Evolutionary conservation across 208 protist species (phyloP), one percentile per base, ranked within the genome.

Genomic region (Wallacemonas collosoma): DNA sequence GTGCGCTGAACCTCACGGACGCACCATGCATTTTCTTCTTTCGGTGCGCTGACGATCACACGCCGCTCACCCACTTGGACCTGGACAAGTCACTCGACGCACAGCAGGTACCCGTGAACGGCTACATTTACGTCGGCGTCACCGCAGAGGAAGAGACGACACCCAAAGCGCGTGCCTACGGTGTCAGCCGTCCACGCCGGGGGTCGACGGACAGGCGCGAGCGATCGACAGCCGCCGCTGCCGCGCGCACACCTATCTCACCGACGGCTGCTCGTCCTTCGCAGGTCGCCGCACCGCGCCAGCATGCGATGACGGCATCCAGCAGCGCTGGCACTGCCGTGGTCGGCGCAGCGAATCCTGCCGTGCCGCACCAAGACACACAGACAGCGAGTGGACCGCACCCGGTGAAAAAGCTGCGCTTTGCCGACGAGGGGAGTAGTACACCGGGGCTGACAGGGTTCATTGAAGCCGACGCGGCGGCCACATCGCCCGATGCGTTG

Each of bases 71-170:
- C 9, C 47, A 55, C 47, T 57, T 81, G n/a, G 71, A 81, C 40
- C 50, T 70, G 40, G 76, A 77, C 47, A 70, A 72, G 35, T 63
- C 76, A 3, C 51, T 81, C 41, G 60, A 69, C 41, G 76, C 76
- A 12, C 76, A 81, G 47, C 70, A 43, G 9, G 50, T 77, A 2
- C 38, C 7, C 12, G 44, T 64, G 9, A 15, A 41, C 0, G 73
- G 58, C 43, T 81, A 70, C 56, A 58, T 81, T 9, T 81, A 77
- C 62, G 71, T 81, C 3, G 51, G 62, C 53, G 58, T 67, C 17
- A 66, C 56, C 1, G 72, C 62, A 41, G 53, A 55, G 17, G 73
- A 68, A 57, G 57, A 56, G 53, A 76, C 72, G 36, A 53, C 48
- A 17, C 47, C 70, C 26, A 62, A 75, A 44, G 70, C 60, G 38